Base-by-base conservation (phyloP, 371 early-diverging fungal genomes). In the Apophysomyces ossiformis region DNA sequence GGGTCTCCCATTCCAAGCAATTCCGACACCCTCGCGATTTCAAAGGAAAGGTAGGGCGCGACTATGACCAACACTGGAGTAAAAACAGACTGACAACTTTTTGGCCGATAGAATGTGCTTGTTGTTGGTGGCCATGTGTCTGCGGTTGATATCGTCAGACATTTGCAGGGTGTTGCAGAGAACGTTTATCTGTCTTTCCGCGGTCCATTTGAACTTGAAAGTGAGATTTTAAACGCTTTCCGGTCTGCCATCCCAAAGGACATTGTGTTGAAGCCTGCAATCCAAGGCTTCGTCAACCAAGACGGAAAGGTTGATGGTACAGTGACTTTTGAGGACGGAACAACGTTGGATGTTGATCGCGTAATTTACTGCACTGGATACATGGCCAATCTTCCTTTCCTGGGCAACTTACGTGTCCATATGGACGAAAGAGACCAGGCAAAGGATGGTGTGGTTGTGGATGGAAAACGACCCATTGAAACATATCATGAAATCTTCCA, bases 341-440 rank as follows among this genome's bases (percentile, higher is more conserved):
- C 83, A 3, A 68, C 61, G 0, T 16, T 85, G 4, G 75, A 78
- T 4, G 74, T 90, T 16, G 91, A 92, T 63, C 65, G 64, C 4
- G 81, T 92, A 8, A 73, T 90, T 21, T 88, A 84, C 45, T 88
- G 89, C 61, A 92, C 91, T 1, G 92, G 92, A 0, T 90, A 84
- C 65, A 64, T 72, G 7, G 77, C 77, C 66, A 75, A 82, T 16
- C 73, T 82, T 47, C 76, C 79, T 0, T 87, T 83, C 61, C 68
- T 92, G 46, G 83, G 85, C n/a, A 67, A 71, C 6, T 50, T 71
- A 2, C 60, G 62, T 8, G 41, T 58, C 4, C 37, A 65, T 37
- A 37, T 38, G 4, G 56, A 60, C 5, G 50, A 59, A 2, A 46
- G 12, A 15, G 37, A 7, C 0, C 7, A 61, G 37, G 21, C 21